phyloP scores from a whole-genome alignment of 306 rosid genomes.

The Herpetospermum pedunculosum region DNA sequence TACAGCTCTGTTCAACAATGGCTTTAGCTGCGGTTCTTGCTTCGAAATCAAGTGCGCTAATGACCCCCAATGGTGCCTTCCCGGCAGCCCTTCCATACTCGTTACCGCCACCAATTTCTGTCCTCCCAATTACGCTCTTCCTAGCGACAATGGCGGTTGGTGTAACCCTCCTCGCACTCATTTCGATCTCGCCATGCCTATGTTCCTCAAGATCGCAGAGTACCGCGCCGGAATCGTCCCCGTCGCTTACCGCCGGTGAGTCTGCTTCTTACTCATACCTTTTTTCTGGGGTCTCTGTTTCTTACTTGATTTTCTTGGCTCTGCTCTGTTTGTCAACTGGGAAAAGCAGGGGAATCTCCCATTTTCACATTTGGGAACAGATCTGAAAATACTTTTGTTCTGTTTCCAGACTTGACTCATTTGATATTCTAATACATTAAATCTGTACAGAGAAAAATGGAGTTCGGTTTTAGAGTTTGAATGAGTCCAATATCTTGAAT shows the following conservation, averaged over 20 bases:
- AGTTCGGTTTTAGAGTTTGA: too few species aligned
- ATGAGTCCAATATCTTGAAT: neutral
- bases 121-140: conserved; percentile 80
- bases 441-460: too few species aligned
- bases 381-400: neutral
- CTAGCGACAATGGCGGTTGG: conserved; percentile 94
- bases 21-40: conserved; percentile 78
- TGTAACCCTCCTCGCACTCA: conserved; percentile 92
- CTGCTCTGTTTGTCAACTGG: neutral
- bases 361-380: neutral
- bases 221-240: conserved; percentile 98
- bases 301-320: neutral
- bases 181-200: conserved; percentile 98
- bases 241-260: conserved; percentile 83
- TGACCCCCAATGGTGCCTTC: conserved; percentile 75
- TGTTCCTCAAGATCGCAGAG: conserved; percentile 91
- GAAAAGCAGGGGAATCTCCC: neutral
- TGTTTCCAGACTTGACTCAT: neutral
- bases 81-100: conserved; percentile 76
- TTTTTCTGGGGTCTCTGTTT: neutral
- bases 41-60: conserved; percentile 74
- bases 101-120: conserved; percentile 92
- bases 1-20: conserved; percentile 88
- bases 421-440: neutral
- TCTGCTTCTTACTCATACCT: neutral